Percentiles rank a stretch among this genome's conserved stretches.
phyloP scores from a whole-genome alignment of 179 eudicot genomes.

The Gypsophila paniculata region DNA sequence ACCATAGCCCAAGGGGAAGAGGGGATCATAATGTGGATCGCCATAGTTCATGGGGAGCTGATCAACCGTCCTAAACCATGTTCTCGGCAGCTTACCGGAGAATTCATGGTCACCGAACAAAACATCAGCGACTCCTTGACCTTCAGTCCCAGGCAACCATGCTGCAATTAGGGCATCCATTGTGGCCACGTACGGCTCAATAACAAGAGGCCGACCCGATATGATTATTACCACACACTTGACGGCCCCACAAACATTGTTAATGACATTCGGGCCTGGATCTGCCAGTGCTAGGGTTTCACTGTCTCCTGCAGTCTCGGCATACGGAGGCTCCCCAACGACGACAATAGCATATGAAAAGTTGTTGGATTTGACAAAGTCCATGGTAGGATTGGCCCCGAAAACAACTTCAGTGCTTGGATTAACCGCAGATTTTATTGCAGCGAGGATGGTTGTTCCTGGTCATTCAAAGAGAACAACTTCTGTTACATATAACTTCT shows the following conservation, averaged over 20 bases:
- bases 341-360: conserved; percentile 48
- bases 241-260: conserved; percentile 38
- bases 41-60: conserved; percentile 54
- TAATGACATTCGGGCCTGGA: conserved; percentile 43
- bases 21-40: conserved; percentile 49
- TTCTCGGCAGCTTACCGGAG: conserved; percentile 41
- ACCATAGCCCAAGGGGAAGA: conserved; percentile 47
- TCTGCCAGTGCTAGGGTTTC: conserved; percentile 37
- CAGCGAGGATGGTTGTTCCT: conserved; percentile 53
- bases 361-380: conserved; percentile 34
- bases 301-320: conserved; percentile 53
- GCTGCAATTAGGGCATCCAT: conserved; percentile 50
- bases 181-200: conserved; percentile 39
- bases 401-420: conserved; percentile 41
- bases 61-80: conserved; percentile 52
- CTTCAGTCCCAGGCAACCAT: conserved; percentile 59
- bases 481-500: not conserved
- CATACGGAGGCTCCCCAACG: conserved; percentile 56
- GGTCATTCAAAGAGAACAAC: conserved; percentile 15
- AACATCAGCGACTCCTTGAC: conserved; percentile 55
- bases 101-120: conserved; percentile 46
- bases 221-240: conserved; percentile 46
- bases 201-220: conserved; percentile 49
- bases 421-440: conserved; percentile 40
- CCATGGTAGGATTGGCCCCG: conserved; percentile 35